phyloP scores from a whole-genome alignment of 2,329 filamentous ascomycete species.

The Fusarium sp. region DNA sequence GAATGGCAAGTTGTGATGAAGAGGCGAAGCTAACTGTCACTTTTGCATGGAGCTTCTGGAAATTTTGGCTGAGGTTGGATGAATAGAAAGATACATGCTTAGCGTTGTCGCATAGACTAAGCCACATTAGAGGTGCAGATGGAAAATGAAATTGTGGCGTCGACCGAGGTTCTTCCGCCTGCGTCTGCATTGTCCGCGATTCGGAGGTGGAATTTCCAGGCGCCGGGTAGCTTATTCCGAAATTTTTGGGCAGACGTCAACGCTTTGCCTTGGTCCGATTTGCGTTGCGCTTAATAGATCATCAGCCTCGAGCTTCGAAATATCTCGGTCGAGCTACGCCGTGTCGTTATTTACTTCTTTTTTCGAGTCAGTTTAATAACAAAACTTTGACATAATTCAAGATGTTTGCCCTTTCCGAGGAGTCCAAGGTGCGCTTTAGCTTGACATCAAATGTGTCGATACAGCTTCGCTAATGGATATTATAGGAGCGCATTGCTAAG shows the following conservation, averaged over 20 bases:
- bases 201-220: constrained; percentile 44
- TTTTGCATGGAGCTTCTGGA: constrained; percentile 36
- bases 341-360: constrained; percentile 3
- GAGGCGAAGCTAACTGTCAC: constrained; percentile 16
- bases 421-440: constrained; percentile 81
- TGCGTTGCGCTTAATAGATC: constrained; percentile 22
- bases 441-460: constrained; percentile 8
- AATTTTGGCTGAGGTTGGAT: constrained; percentile 45
- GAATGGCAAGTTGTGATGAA: constrained; percentile 2
- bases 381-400: constrained; percentile 43
- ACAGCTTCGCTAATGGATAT: constrained; percentile 21
- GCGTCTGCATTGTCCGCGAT: not conserved
- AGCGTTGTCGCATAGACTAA: constrained; percentile 25
- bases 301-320: constrained; percentile 34
- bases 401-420: constrained; percentile 85
- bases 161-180: constrained; percentile 50
- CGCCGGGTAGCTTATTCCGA: constrained; percentile 35
- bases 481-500: constrained; percentile 95
- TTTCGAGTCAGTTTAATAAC: not conserved
- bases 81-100: constrained; percentile 22
- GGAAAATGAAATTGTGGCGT: constrained; percentile 7
- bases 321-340: constrained; percentile 12
- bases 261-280: constrained; percentile 8
- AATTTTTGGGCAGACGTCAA: constrained; percentile 43
- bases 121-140: constrained; percentile 15